Base-by-base conservation (phyloP, 108 stramenopile genomes). In the Cyclotella kingstonii region DNA sequence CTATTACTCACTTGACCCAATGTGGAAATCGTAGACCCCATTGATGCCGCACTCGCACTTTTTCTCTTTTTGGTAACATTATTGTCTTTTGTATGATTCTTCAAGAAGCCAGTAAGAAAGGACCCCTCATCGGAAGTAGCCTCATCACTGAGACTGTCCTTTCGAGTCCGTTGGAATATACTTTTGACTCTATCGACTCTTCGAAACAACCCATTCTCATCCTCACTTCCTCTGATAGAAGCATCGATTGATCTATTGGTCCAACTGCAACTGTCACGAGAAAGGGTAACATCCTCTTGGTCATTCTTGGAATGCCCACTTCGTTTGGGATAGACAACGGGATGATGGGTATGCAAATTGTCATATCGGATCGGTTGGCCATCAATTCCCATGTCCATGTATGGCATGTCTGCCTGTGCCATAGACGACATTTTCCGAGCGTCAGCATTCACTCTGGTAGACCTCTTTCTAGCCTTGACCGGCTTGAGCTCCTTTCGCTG, bases 401-500 rank as follows among this genome's bases (percentile, higher is more conserved):
- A 29, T 39, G 26, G 22, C 43, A 28, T 0, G 43, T 47, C 9
- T 44, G 38, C 14, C 48, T 44, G 11, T 34, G 41, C 6, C 43
- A 29, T 33, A 29, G 29, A 25, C 44, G 19, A 21, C 33, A n/a
- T 22, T 19, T 40, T 18, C 43, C 31, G 22, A 27, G 17, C 45
- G 25, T 5, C n/a, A 33, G 44, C 27, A 28, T 6, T 53, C 11
- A 3, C 41, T 12, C 17, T 22, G 7, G 7, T 35, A 34, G 46
- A 30, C 25, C 47, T 61, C 11, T 47, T 47, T 15, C 38, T 14
- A 10, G 33, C 2, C 17, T 66, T 67, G 30, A 28, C 70, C 38
- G 70, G 70, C n/a, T 54, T 18, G 12, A 71, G 33, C 35, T 71
- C 70, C 35, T 61, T 54, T 23, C 70, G 25, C 14, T 51, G 57